Base-by-base conservation (phyloP, 1,284 basidiomycete species). In the Cystobasidium pallidum region DNA sequence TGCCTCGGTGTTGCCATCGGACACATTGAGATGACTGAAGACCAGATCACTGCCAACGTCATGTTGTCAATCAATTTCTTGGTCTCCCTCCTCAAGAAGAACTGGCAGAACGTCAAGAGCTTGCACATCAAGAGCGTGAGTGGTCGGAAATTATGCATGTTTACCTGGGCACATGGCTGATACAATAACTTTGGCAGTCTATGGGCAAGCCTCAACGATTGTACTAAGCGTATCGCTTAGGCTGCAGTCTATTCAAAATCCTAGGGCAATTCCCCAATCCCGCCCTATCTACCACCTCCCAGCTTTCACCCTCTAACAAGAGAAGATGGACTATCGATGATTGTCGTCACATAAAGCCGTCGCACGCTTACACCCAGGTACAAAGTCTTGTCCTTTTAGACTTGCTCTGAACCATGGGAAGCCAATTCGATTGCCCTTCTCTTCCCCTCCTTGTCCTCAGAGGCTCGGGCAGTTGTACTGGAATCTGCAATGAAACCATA, bases 51-150 rank as follows among this genome's bases (percentile, higher is more conserved):
- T 77, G 90, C 84, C 78, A 99, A 99, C 85, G 90, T 93, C 85
- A 99, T 99, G 96, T 85, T 99, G 80, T 89, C 92, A 83, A 95
- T 99, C 87, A 99, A 99, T 89, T 99, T 99, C 89, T 87, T 99
- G 78, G 92, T 99, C 82, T 98, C 96, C 51, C 86, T 99, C 74
- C 89, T 99, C 82, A 99, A 99, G 89, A 99, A 99, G 89, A 94
- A 97, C 77, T 98, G 94, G 94, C 95, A 98, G 84, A 99, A 99
- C 86, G 91, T 99, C 85, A 95, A 94, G 86, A 97, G 94, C 75
- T 86, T 99, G 77, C 93, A 96, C 87, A 89, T 99, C 86, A 99
- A 99, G 88, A 88, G 67, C 73, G 71, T 72, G 57, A 57, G 71
- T 72, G 24, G 43, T 7, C 8, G 43, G 11, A 45, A 3, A 45